Conservation (phyloP, 2,329 filamentous ascomycete species). For the Aspergillus sp. region DNA sequence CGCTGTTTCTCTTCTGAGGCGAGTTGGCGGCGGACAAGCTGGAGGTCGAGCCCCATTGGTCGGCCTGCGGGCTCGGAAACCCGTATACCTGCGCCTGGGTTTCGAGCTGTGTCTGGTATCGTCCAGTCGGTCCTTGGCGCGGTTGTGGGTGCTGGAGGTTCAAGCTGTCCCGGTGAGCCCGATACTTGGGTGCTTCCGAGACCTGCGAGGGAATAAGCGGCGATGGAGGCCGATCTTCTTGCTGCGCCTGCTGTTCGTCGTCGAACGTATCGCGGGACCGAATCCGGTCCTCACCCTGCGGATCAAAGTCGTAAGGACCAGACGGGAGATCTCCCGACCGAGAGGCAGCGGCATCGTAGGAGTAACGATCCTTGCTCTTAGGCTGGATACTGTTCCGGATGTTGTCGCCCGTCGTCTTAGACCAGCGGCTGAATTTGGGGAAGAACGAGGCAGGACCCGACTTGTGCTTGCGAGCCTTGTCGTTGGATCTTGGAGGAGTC, state of each 20-base stretch:
- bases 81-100: conserved; percentile 50
- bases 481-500: conserved; percentile 62
- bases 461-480: conserved; percentile 81
- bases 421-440: conserved; percentile 94
- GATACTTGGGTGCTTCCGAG: conserved; percentile 54
- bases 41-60: conserved; percentile 39
- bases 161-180: conserved; percentile 55
- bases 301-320: conserved; percentile 48
- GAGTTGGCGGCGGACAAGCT: conserved; percentile 29
- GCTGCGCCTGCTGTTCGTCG: conserved; percentile 17
- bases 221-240: conserved; percentile 47
- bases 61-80: conserved; percentile 36
- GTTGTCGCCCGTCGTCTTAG: conserved; percentile 80
- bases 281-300: conserved; percentile 39
- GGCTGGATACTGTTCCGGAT: conserved; percentile 56
- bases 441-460: conserved; percentile 73
- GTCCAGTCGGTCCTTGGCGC: conserved; percentile 52
- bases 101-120: conserved; percentile 55
- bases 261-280: conserved; percentile 38
- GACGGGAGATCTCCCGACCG: conserved; percentile 65
- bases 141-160: conserved; percentile 59
- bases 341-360: conserved; percentile 55
- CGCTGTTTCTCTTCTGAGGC: conserved; percentile 21
- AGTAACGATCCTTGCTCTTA: conserved; percentile 44
- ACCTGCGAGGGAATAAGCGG: conserved; percentile 54